A percentile compares a stretch with the other conserved stretches of the same genome.
Conservation (phyloP, 148 eudicot species). For the Cornus kousa region DNA sequence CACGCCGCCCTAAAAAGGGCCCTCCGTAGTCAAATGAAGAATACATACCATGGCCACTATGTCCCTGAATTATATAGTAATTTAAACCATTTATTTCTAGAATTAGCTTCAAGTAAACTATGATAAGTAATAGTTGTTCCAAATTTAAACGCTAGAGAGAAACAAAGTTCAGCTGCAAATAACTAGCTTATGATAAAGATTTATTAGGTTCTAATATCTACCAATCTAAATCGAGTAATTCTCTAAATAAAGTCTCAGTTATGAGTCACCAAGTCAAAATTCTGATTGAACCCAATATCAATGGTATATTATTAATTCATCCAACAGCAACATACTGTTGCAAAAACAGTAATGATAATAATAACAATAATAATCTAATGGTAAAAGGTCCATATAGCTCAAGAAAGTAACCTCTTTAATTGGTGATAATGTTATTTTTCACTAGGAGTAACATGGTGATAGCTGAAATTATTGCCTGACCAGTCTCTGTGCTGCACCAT, state of each 20-base stretch:
- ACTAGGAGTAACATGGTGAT: slow-evolving; percentile 26
- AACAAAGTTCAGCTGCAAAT: too few relatives aligned
- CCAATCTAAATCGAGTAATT: neutral
- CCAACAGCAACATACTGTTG: neutral
- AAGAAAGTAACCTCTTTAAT: slow-evolving; percentile 11
- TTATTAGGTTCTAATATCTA: neutral
- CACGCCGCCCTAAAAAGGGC: too few relatives aligned
- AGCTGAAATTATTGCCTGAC: slow-evolving; percentile 32
- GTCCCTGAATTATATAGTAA: too few relatives aligned
- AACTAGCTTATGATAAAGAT: neutral
- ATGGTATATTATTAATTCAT: slow-evolving; percentile 9
- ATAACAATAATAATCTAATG: slow-evolving; percentile 9
- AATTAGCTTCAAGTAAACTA: too few relatives aligned
- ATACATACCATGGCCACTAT: too few relatives aligned
- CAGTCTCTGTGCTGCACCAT: slow-evolving; percentile 55
- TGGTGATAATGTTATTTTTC: slow-evolving; percentile 17
- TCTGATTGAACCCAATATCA: slow-evolving; percentile 16
- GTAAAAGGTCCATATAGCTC: slow-evolving; percentile 12
- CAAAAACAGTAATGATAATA: neutral
- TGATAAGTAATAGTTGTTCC: too few relatives aligned
- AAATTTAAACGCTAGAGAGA: too few relatives aligned
- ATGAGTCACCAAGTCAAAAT: neutral
- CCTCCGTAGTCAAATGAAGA: too few relatives aligned
- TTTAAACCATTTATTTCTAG: too few relatives aligned
- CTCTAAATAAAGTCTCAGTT: neutral